Conservation (phyloP, 1,284 basidiomycete genomes). For the Schizophyllum commune region DNA sequence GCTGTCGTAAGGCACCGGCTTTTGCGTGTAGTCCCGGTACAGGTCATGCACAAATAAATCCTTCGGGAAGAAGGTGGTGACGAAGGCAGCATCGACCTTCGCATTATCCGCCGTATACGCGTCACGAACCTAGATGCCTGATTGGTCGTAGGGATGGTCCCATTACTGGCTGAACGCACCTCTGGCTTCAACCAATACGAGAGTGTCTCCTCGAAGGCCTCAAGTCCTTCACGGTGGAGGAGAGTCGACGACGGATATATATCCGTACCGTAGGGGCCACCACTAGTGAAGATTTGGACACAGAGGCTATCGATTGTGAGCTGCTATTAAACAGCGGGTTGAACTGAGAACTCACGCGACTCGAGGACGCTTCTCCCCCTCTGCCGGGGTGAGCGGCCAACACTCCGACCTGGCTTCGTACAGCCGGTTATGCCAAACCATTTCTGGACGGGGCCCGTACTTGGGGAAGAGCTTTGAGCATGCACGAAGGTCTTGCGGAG, state of each 20-base stretch:
- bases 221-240: neutral
- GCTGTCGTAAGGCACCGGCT: neutral
- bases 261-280: neutral
- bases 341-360: neutral
- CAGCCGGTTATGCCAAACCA: too few species aligned
- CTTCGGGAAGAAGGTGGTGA: neutral
- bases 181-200: neutral
- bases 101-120: neutral
- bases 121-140: neutral
- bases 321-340: neutral
- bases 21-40: too few species aligned
- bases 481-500: too few species aligned
- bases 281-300: neutral
- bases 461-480: too few species aligned
- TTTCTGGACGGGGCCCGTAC: too few species aligned
- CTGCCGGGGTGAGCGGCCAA: too few species aligned
- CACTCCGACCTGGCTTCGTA: too few species aligned
- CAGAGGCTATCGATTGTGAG: neutral
- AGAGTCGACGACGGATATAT: neutral
- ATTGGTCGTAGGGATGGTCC: neutral
- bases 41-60: neutral
- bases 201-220: neutral
- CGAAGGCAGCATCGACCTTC: neutral
- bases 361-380: too few species aligned
- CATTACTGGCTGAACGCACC: neutral